phyloP scores from a whole-genome alignment of 2,329 filamentous ascomycete species.

The Aspergillus novoparasiticus region DNA sequence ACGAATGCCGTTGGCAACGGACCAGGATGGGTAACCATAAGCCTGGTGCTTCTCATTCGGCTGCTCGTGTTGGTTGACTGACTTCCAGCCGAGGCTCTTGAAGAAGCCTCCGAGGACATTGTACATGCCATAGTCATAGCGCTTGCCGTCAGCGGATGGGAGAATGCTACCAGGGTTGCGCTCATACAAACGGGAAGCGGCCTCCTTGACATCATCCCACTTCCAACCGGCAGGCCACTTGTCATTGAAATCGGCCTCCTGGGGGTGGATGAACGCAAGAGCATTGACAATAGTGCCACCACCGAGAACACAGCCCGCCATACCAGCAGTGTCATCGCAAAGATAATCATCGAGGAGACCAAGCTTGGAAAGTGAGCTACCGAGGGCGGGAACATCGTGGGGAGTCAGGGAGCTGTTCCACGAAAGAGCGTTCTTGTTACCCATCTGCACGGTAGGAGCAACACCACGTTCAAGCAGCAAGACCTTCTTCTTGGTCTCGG shows the following conservation, averaged over 20 bases:
- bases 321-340: constrained; percentile 21
- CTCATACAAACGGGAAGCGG: constrained; percentile 64
- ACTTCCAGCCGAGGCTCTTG: constrained; percentile 62
- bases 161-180: constrained; percentile 70
- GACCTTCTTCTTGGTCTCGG: constrained; percentile 22
- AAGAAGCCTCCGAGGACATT: constrained; percentile 64
- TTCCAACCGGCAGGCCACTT: constrained; percentile 76
- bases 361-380: constrained; percentile 15
- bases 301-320: constrained; percentile 24
- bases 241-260: constrained; percentile 67
- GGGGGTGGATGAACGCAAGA: constrained; percentile 40
- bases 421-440: constrained; percentile 18
- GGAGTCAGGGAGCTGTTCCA: constrained; percentile 23
- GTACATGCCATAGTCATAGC: constrained; percentile 69
- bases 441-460: constrained; percentile 17
- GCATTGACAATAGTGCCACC: constrained; percentile 24
- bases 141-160: constrained; percentile 67
- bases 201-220: constrained; percentile 60
- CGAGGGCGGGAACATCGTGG: constrained; percentile 22
- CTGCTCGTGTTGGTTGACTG: constrained; percentile 61
- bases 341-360: constrained; percentile 21
- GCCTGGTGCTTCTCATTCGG: constrained; percentile 67
- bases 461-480: constrained; percentile 23
- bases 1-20: constrained; percentile 67
- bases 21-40: constrained; percentile 66